Percentiles rank a stretch among this genome's conserved stretches.
Conservation (phyloP, 2,329 filamentous ascomycete species). For the Aspergillus proliferans region DNA sequence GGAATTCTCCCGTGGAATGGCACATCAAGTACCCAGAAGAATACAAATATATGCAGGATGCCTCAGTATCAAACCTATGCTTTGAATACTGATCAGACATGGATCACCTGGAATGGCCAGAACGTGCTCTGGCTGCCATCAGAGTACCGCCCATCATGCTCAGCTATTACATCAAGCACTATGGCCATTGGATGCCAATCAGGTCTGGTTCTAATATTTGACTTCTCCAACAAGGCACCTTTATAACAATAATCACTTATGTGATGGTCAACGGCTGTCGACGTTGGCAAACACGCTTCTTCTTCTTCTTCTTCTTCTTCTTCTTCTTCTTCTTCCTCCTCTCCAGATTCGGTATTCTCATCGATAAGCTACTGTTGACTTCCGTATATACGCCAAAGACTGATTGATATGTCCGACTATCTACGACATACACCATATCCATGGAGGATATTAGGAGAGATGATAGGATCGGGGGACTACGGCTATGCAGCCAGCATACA, state of each 20-base stretch:
- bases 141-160: neutral
- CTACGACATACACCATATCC: too few species aligned
- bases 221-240: neutral
- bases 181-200: slow-evolving; percentile 2
- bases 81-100: slow-evolving; percentile 1
- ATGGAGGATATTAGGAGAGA: too few species aligned
- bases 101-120: slow-evolving; percentile 3
- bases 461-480: too few species aligned
- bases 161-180: neutral
- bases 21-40: neutral
- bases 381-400: too few species aligned
- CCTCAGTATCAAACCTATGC: neutral
- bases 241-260: neutral
- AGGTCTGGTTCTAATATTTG: slow-evolving; percentile 1
- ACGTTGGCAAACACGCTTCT: too few species aligned
- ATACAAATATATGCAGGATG: neutral
- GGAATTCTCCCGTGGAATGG: neutral
- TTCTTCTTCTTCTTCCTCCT: too few species aligned
- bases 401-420: too few species aligned
- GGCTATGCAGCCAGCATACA: too few species aligned
- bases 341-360: too few species aligned
- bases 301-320: too few species aligned
- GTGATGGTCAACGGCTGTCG: too few species aligned
- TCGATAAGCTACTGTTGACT: too few species aligned
- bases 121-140: slow-evolving; percentile 3